These are phyloP conservation scores for Erodium maritimum DNA, from an alignment of 345 rosid species.

Conservation along the genomic window DNA sequence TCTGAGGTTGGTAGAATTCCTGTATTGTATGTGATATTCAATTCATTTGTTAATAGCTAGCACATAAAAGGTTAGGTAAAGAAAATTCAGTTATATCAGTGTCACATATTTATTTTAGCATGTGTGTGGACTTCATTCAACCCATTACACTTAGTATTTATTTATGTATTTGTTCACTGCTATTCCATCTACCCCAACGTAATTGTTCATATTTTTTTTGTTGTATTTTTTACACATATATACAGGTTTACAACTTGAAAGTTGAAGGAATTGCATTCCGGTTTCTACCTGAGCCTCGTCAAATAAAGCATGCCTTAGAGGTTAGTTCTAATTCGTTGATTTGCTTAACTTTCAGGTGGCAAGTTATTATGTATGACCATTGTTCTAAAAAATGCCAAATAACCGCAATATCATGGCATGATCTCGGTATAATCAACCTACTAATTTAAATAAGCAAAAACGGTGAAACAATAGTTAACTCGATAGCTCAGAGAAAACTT, in stretches of 20 bases:
- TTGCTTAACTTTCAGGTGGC: not conserved
- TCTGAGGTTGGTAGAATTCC: not conserved
- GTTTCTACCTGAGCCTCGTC: slow-evolving; percentile 87
- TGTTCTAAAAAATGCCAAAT: too few relatives aligned
- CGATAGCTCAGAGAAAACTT: too few relatives aligned
- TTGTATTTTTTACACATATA: slow-evolving; percentile 7
- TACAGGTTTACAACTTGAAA: slow-evolving; percentile 72
- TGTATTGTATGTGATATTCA: not conserved
- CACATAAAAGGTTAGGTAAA: not conserved
- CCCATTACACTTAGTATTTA: not conserved
- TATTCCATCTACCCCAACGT: not conserved
- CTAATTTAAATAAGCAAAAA: too few relatives aligned
- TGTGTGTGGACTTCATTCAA: not conserved
- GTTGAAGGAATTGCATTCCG: slow-evolving; percentile 93
- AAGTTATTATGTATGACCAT: not conserved
- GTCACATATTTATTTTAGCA: not conserved
- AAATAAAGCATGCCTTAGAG: slow-evolving; percentile 85
- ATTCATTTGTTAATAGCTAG: not conserved
- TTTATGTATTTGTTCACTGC: not conserved
- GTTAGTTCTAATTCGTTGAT: slow-evolving; percentile 25
- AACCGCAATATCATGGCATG: too few relatives aligned
- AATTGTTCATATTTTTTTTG: slow-evolving; percentile 1
- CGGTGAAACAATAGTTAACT: too few relatives aligned
- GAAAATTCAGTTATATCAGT: not conserved
- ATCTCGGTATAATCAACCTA: too few relatives aligned